Evolutionary conservation across 2,329 filamentous ascomycete genomes (phyloP), one percentile per base, ranked within the genome.

Genomic region (Ascochyta viciae-villosae): DNA sequence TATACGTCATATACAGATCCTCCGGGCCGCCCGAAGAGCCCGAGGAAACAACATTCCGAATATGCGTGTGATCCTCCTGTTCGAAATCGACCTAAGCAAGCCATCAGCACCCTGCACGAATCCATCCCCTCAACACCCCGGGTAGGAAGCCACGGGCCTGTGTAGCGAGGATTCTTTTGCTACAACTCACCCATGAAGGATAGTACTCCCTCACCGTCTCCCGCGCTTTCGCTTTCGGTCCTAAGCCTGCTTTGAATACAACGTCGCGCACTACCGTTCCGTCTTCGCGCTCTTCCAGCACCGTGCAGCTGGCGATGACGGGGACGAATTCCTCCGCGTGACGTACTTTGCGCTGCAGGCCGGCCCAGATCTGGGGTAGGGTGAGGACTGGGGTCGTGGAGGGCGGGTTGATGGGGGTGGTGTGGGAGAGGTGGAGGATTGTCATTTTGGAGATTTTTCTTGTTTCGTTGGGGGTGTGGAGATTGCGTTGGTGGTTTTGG

Each of bases 301-400:
- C 77, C 24, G 74, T 67, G 58, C 76, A 79, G n/a, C 55, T 63
- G 10, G 63, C 62, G 53, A 82, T 82, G 3, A 77, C 71, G 0
- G 77, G 73, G 0, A 82, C 77, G 58, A 81, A 82, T 50, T 79
- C 77, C 38, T 80, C 71, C 6, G 79, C 77, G 53, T 73, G 70
- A 4, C 77, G 76, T 59, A 80, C 77, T 65, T 82, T 82, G 57
- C 75, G 72, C 55, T 80, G 75, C 12, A 82, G 73, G 13, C 79
- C 80, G 5, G 71, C 66, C 77, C 78, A 82, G 57, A 81, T 59
- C 58, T 78, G 75, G 6, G 62, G 78, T 49, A 82, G 74, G 34
- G 71, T 49, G 9, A 10, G 27, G 27, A 10, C 27, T 4, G 78
- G 75, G 2, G 68, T 61, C n/a, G 68, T 65, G 54, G 57, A 60